Conservation (phyloP, 148 eudicot genomes). For the Chenopodium berlandieri region DNA sequence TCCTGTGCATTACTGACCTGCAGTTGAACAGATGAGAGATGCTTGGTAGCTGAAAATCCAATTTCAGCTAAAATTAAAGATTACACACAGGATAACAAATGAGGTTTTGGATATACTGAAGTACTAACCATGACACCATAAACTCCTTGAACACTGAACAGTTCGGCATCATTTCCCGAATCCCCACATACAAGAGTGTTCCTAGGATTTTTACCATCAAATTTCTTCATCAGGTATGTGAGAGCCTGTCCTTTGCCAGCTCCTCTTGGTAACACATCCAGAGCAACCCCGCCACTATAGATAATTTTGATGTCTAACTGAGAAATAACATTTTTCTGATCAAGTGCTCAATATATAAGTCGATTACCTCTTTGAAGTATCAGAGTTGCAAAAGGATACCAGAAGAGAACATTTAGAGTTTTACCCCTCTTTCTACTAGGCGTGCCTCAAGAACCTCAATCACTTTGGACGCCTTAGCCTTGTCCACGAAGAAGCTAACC, state of each 20-base stretch:
- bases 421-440: slow-evolving; percentile 57
- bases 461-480: slow-evolving; percentile 54
- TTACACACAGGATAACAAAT: background rate
- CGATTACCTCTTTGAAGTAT: background rate
- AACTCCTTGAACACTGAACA: slow-evolving; percentile 60
- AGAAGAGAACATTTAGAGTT: background rate
- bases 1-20: slow-evolving; percentile 77
- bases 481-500: slow-evolving; percentile 63
- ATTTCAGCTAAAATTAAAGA: background rate
- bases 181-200: slow-evolving; percentile 74
- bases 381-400: background rate
- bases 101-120: background rate
- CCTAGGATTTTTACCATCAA: slow-evolving; percentile 44
- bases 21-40: slow-evolving; percentile 18
- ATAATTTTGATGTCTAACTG: slow-evolving; percentile 70
- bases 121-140: slow-evolving; percentile 70
- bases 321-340: slow-evolving; percentile 6
- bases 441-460: slow-evolving; percentile 43
- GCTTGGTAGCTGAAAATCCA: background rate
- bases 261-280: slow-evolving; percentile 66
- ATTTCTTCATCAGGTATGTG: slow-evolving; percentile 59
- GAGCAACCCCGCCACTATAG: slow-evolving; percentile 65
- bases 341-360: background rate
- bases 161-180: slow-evolving; percentile 75
- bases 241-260: slow-evolving; percentile 80